Evolutionary conservation across 176 grass and related monocot species (phyloP).

Genomic region (Aegilops longissima): DNA sequence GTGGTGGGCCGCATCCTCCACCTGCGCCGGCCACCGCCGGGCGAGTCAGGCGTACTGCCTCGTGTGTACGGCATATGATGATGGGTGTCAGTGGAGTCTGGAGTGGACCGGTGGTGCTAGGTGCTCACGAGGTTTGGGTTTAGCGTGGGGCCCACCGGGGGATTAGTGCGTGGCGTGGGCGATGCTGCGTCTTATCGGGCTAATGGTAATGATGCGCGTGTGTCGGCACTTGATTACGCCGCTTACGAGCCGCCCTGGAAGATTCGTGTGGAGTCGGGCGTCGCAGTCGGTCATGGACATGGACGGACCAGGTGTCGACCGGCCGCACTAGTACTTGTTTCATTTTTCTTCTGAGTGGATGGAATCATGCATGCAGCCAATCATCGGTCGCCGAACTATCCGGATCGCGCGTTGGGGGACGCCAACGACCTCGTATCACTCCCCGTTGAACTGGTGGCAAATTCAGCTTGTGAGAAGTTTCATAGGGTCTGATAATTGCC

Average conservation of each 20-base stretch:
- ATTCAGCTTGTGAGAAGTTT: neutral
- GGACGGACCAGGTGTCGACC: slow-evolving; percentile 5
- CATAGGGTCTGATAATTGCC: neutral
- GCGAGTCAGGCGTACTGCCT: neutral
- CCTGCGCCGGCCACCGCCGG: neutral
- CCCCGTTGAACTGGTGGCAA: neutral
- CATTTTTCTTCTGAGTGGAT: neutral
- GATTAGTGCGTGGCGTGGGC: neutral
- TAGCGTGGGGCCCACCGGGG: neutral
- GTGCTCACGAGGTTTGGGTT: neutral
- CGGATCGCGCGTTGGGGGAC: neutral
- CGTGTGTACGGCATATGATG: too few relatives aligned
- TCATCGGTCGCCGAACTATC: neutral
- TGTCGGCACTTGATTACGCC: slow-evolving; percentile 48
- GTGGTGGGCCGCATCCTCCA: neutral
- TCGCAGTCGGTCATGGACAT: neutral
- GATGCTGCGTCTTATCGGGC: slow-evolving; percentile 11
- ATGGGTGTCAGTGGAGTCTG: neutral
- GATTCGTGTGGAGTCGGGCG: slow-evolving; percentile 5
- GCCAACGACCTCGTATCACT: neutral
- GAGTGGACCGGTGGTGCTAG: neutral
- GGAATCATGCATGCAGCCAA: neutral
- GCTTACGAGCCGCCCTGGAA: slow-evolving; percentile 12
- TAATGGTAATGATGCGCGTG: slow-evolving; percentile 5
- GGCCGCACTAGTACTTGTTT: neutral